Base-by-base conservation (phyloP, 768 basidiomycete genomes). In the Russula griseocarnosa region DNA sequence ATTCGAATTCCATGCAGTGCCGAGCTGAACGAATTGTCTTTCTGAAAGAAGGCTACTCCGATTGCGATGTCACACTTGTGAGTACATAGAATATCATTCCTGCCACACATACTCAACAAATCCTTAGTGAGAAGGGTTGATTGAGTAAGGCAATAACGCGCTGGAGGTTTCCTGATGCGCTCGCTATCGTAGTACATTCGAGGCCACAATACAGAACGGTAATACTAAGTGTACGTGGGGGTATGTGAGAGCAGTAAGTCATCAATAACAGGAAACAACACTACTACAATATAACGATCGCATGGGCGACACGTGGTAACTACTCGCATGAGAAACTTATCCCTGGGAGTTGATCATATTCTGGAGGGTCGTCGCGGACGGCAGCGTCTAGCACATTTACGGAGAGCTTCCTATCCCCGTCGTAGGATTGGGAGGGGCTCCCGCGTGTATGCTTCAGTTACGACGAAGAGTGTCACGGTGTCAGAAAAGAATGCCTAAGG, bases 371-470 rank as follows among this genome's bases (percentile, higher is more conserved):
- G 0, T 46, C 44, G 9, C 10, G 2, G n/a, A 20, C 6, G 8
- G 44, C 44, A 46, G 18, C n/a, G 9, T 46, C 44, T 18, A 46
- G 0, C 9, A 3, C 18, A 14, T 36, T 1, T 28, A 22, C 1
- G 1, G 62, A 5, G 9, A 44, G 32, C 42, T 40, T 20, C 30
- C 40, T 16, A 1, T 9, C n/a, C 2, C 40, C 3, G 30, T 52
- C 13, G 44, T 9, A 36, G 24, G 24, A 3, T 51, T 30, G 30
- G 36, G 36, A 1, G 40, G 40, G n/a, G 11, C 34, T 24, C 61
- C 55, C 5, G 61, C 61, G 13, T 62, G 55, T 51, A 9, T 20
- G 38, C 55, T 62, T 46, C 18, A n/a, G 10, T 20, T 40, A 5
- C 20, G 6, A 50, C 26, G 49, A n/a, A 10, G 40, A 5, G 34